Conservation (phyloP, 352 stramenopile species). For the Pythium graminicola region DNA sequence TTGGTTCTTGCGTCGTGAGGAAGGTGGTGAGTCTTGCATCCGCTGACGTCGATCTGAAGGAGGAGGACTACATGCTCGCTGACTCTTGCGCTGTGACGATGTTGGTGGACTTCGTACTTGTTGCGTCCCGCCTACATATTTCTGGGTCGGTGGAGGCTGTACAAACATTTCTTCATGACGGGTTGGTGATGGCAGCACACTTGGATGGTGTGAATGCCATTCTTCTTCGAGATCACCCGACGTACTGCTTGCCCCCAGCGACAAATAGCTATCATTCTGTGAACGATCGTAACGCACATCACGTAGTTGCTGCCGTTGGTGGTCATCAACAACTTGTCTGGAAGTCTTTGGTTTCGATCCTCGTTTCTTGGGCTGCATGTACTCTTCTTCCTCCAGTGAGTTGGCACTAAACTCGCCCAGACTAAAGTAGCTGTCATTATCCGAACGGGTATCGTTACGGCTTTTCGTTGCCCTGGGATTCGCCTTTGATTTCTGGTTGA, state of each 20-base stretch:
- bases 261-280: conserved; percentile 25
- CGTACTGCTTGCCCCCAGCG: conserved; percentile 17
- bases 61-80: conserved; percentile 5
- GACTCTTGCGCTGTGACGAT: background rate
- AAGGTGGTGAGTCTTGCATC: background rate
- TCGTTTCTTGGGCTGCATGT: background rate
- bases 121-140: background rate
- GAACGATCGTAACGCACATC: conserved; percentile 18
- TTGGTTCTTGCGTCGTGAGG: background rate
- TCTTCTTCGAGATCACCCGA: conserved; percentile 24
- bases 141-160: conserved; percentile 4
- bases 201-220: conserved; percentile 19
- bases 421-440: conserved; percentile 25
- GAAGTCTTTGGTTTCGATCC: background rate
- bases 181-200: conserved; percentile 11
- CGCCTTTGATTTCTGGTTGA: background rate
- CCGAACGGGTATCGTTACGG: conserved; percentile 14
- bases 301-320: background rate
- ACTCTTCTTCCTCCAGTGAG: conserved; percentile 7
- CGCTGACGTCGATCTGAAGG: conserved; percentile 1
- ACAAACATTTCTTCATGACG: background rate
- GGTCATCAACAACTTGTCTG: background rate
- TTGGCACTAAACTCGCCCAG: conserved; percentile 12
- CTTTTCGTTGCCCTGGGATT: conserved; percentile 1
- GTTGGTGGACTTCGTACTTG: conserved; percentile 1